These are phyloP conservation scores for Rheum nobile DNA, from an alignment of 148 eudicot species.

Conservation along the genomic window DNA sequence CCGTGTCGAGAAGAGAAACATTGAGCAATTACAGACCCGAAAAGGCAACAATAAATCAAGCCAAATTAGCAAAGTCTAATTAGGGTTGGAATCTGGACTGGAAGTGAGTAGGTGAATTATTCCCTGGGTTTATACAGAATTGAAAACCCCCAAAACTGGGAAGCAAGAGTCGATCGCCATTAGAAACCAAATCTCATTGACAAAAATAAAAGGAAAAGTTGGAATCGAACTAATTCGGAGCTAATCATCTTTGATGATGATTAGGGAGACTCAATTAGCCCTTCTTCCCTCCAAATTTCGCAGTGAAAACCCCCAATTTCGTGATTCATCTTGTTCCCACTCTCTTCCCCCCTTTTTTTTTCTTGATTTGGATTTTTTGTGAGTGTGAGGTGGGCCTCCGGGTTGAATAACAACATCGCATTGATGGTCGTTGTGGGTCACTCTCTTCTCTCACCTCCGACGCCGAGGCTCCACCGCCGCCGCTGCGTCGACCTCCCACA, in stretches of 20 bases:
- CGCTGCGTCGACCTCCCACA: too few relatives aligned
- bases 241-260: background rate
- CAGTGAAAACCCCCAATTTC: background rate
- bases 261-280: too few relatives aligned
- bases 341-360: background rate
- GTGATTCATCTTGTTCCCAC: background rate
- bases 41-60: background rate
- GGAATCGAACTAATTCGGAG: background rate
- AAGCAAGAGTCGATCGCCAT: background rate
- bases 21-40: background rate
- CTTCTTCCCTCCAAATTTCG: background rate
- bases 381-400: background rate
- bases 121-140: background rate
- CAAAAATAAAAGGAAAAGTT: background rate
- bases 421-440: background rate
- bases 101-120: background rate
- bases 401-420: background rate
- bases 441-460: background rate
- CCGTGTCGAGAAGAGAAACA: background rate
- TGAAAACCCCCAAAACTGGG: background rate
- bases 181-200: background rate
- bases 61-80: background rate
- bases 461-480: background rate
- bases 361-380: background rate
- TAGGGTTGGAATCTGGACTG: background rate